Evolutionary conservation across 495 filamentous ascomycete species (phyloP), one percentile per base, ranked within the genome.

Genomic region (Daldinia childiae): DNA sequence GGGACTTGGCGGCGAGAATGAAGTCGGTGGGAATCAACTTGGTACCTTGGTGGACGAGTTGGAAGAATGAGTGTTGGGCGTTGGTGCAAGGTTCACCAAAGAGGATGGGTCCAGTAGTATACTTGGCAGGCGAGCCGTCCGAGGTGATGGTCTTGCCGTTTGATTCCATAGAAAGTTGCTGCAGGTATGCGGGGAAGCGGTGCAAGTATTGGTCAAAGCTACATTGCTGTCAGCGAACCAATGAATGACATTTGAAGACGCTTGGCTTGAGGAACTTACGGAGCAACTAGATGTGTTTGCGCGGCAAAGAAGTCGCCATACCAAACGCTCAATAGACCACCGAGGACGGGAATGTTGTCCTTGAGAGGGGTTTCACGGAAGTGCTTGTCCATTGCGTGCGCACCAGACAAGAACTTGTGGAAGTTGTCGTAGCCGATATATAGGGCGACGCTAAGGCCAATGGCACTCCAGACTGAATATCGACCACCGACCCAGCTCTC

Each of bases 31-130:
- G 95, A 77, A 99, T 98, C 69, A 99, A 90, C 88, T 98, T 98
- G 73, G 96, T 98, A 72, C 95, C 95, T 83, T 99, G 95, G 85
- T 99, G 95, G 41, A 99, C 88, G 57, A 99, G 90, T 86, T 99
- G 95, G 90, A 95, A 99, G 90, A 99, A 99, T 63, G 95, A 98
- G 88, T 99, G 95, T 86, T 99, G 95, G 65, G 95, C 95, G 79
- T 99, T 99, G 80, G 95, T 99, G 79, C 94, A 95, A 59, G 95
- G 95, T 85, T 98, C 95, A 76, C 95, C 95, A 80, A 99, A 99
- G 60, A 99, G 83, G 81, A 99, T 92, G 21, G 95, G 87, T 17
- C 83, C 95, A 15, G 95, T 99, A 58, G 94, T 97, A 85, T 98
- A 98, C 80, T 97, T 96, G 79, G 97, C 94, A 55, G 96, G 92